These are phyloP conservation scores for Pezicula neosporulosa DNA, from an alignment of 2,329 filamentous ascomycete genomes.

Conservation along the genomic window DNA sequence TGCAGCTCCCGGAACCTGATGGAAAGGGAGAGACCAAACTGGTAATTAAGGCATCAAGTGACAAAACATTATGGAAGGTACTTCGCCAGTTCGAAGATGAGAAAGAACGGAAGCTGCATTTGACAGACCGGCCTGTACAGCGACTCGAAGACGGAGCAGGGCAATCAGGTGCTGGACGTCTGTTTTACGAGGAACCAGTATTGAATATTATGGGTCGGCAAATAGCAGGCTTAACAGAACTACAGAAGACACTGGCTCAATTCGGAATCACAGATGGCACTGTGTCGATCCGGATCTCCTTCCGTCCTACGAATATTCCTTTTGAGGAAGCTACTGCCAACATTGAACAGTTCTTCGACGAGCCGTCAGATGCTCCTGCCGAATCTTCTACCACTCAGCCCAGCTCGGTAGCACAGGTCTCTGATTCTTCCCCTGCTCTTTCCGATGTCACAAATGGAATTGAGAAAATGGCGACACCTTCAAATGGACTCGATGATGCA, in stretches of 20 bases:
- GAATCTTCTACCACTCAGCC: neutral
- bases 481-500: neutral
- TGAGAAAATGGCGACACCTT: conserved; percentile 9
- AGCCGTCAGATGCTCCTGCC: conserved; percentile 15
- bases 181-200: conserved; percentile 86
- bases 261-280: conserved; percentile 84
- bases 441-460: conserved; percentile 14
- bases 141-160: conserved; percentile 50
- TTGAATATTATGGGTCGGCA: conserved; percentile 81
- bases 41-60: conserved; percentile 82
- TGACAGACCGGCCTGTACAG: conserved; percentile 80
- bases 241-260: conserved; percentile 86
- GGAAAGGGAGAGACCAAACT: conserved; percentile 61
- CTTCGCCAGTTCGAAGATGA: conserved; percentile 85
- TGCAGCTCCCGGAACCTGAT: conserved; percentile 77
- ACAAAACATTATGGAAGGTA: conserved; percentile 84
- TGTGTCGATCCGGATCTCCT: conserved; percentile 73
- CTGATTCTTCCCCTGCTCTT: conserved; percentile 3
- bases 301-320: conserved; percentile 71
- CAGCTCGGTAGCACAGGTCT: conserved; percentile 10
- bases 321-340: conserved; percentile 81
- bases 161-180: conserved; percentile 58
- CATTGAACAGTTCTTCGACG: conserved; percentile 73
- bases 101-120: conserved; percentile 62
- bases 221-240: conserved; percentile 70